Evolutionary conservation across 257 asterid genomes (phyloP), one percentile per base, ranked within the genome.

Genomic region (Plantago elongata): DNA sequence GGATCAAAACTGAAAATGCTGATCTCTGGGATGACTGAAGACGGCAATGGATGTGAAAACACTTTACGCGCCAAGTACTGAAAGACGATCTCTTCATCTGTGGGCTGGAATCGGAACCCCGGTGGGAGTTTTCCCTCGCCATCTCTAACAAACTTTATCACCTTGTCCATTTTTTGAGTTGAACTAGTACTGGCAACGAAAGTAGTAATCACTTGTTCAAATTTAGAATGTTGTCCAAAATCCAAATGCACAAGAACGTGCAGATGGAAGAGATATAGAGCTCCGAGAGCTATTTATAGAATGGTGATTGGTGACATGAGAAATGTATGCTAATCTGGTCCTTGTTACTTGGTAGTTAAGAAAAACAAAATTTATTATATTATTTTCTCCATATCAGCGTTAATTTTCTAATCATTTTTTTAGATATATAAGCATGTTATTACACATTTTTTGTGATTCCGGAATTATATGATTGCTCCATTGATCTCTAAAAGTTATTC

Each of bases 51-150:
- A 22, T 30, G 54, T 2, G 88, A 81, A 56, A 83, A 80, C 18
- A 72, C 78, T 69, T 85, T 88, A 8, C 86, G 85, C 2, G 80
- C 78, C 72, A 88, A 70, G 72, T 88, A 88, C 10, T 81, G 92
- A 61, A 85, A 88, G 29, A 88, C 90, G 17, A 88, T 79, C 69
- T 88, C 96, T 77, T 85, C 84, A 51, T 88, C 96, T 0, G 92
- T 88, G 14, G 96, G 96, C 79, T 88, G 83, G 78, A 88, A 88
- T 38, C 89, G 74, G 51, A 85, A 85, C 5, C 96, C 96, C 0
- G 95, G 95, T 4, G 95, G 96, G 60, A 88, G 71, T 18, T 70
- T 83, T 29, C 80, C 75, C 16, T 66, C 76, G 63, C 86, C 93
- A 68, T 84, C 84, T 69, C 66, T 79, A 45, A 70, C 77, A 65